Evolutionary conservation across 768 basidiomycete species (phyloP), one percentile per base, ranked within the genome.

Genomic region (Pleurotus citrinopileatus): DNA sequence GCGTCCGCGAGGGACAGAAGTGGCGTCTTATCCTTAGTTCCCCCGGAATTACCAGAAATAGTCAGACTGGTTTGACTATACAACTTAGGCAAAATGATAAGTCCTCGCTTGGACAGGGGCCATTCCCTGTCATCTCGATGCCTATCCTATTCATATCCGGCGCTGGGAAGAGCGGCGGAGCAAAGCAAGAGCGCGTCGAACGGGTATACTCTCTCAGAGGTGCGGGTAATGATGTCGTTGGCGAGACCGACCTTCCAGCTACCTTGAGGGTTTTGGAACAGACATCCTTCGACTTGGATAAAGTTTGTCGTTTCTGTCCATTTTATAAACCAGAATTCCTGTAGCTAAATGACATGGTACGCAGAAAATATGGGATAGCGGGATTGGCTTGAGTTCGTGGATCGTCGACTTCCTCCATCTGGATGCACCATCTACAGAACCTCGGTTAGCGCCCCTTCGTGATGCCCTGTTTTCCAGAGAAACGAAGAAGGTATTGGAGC

Each of bases 291-390:
- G 94, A 95, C 63, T 75, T 96, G 3, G 94, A 97, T 75, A 96
- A 97, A 83, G 94, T 91, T 58, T 64, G 76, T 53, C 50, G 29
- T 17, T 32, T 27, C 40, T 43, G 28, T 20, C 47, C 36, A 8
- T 54, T 46, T 10, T 10, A 17, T 27, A 26, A 23, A 45, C n/a
- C 4, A 48, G 28, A 45, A 53, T 58, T 42, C 60, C 59, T 63
- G 54, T 68, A 60, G 58, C 58, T 60, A 52, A 68, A 62, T 58
- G 70, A 65, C 59, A 37, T 47, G 36, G 64, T 66, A 51, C 61
- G 28, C 72, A 96, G 94, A 96, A 96, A 92, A 80, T 96, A 52
- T 97, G 94, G 94, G 94, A 96, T 65, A 94, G 93, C 38, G 94
- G 94, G 2, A 77, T 96, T 43, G 93, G 90, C 4, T 70, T 94